These are phyloP conservation scores for Neolentinus lepideus DNA, from an alignment of 1,284 basidiomycete species.

Conservation along the genomic window DNA sequence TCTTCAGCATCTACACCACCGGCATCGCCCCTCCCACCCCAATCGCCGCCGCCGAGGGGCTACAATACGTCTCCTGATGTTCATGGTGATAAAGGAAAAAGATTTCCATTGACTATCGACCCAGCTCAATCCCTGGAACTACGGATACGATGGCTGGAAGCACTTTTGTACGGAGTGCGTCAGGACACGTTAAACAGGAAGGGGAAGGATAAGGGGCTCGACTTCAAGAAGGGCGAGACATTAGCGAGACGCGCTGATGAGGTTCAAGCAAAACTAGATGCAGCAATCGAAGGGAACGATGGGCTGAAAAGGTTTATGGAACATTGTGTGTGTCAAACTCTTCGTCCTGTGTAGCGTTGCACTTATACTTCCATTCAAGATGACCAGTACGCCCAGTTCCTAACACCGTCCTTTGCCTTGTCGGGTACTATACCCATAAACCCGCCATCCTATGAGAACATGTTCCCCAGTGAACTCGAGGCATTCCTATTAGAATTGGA, in stretches of 20 bases:
- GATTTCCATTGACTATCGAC: slow-evolving; percentile 37
- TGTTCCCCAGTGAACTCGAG: slow-evolving; percentile 61
- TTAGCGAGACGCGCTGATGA: slow-evolving; percentile 51
- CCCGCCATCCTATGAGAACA: slow-evolving; percentile 50
- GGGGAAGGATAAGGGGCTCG: slow-evolving; percentile 25
- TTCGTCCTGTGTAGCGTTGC: not conserved
- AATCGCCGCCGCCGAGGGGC: slow-evolving; percentile 7
- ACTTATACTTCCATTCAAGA: slow-evolving; percentile 25
- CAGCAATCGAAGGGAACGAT: slow-evolving; percentile 57
- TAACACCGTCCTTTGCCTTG: slow-evolving; percentile 67
- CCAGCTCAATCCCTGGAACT: slow-evolving; percentile 64
- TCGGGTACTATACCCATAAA: slow-evolving; percentile 38
- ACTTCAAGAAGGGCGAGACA: slow-evolving; percentile 41
- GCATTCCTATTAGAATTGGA: slow-evolving; percentile 72
- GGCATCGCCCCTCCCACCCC: slow-evolving; percentile 47
- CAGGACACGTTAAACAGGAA: slow-evolving; percentile 29
- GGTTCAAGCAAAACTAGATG: slow-evolving; percentile 48
- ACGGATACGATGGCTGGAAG: slow-evolving; percentile 69
- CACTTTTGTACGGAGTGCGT: slow-evolving; percentile 59
- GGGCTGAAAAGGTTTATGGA: slow-evolving; percentile 66
- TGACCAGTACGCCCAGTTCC: slow-evolving; percentile 63
- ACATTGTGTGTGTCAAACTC: slow-evolving; percentile 41
- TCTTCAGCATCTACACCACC: slow-evolving; percentile 59
- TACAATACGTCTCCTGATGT: slow-evolving; percentile 12
- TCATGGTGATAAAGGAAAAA: slow-evolving; percentile 10